Evolutionary conservation across 108 stramenopile genomes (phyloP), one percentile per base, ranked within the genome.

Genomic region (Conticribra guillardii): DNA sequence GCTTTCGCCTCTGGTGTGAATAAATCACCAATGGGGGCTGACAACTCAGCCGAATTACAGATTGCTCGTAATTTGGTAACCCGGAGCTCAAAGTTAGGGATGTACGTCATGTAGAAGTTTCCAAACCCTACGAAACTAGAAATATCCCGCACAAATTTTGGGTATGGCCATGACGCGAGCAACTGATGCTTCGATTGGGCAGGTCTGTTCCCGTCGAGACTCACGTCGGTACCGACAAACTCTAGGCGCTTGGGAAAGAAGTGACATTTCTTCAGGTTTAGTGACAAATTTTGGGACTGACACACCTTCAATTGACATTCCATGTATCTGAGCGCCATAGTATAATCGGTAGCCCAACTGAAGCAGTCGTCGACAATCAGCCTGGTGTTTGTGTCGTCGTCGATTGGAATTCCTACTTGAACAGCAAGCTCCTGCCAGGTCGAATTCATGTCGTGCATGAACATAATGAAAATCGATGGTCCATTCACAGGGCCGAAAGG

Each of bases 21-120:
- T n/a, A n/a, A n/a, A n/a, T n/a, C n/a, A n/a, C n/a, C 11, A 11
- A 9, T 41, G 11, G 5, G 11, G 11, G 37, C 37, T 41, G 37
- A 11, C 5, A 11, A 41, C 11, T 11, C 11, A 9, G 37, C 37
- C 37, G 11, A 9, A 11, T 11, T 41, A 11, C 37, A 41, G 19
- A 51, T 31, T 41, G 48, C 60, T 4, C 58, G 33, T 4, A 53
- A 59, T 30, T 14, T 31, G 8, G 16, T 18, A 7, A 54, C 21
- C 2, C 63, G 49, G n/a, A 71, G 16, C 27, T 71, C 51, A 31
- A 71, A 71, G 54, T 59, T 24, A n/a, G 60, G 60, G 21, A 71
- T 71, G 17, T 59, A 71, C 2, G 0, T 22, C 3, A n/a, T 18
- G 46, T 59, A 50, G 46, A 59, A 69, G 32, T 32, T 18, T 0